Percentiles rank a stretch among this genome's conserved stretches.
phyloP scores from a whole-genome alignment of 352 stramenopile genomes.

The Globisporangium cylindrosporum region DNA sequence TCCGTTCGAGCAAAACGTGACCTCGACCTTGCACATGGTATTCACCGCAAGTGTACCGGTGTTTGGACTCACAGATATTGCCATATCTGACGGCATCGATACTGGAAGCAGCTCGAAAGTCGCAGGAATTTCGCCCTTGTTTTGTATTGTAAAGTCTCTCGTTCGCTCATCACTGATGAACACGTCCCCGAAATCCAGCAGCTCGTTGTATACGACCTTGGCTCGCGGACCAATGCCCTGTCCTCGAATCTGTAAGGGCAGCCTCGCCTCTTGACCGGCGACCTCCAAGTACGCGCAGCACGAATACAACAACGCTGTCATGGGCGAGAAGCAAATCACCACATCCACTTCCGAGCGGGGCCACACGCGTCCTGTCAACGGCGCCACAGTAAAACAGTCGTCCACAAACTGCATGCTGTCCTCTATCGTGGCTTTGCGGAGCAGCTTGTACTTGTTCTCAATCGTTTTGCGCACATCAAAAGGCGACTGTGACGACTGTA shows the following conservation, averaged over 20 bases:
- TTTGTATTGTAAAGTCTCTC: slow-evolving; percentile 91
- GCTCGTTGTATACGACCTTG: slow-evolving; percentile 91
- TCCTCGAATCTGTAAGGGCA: slow-evolving; percentile 88
- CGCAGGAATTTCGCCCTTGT: slow-evolving; percentile 92
- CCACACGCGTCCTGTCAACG: slow-evolving; percentile 90
- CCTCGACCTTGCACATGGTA: slow-evolving; percentile 77
- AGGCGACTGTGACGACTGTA: slow-evolving; percentile 32
- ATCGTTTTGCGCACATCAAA: slow-evolving; percentile 69
- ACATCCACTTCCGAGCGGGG: slow-evolving; percentile 90
- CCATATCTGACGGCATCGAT: slow-evolving; percentile 27
- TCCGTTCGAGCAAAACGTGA: slow-evolving; percentile 85
- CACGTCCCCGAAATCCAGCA: slow-evolving; percentile 94
- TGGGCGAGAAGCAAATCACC: slow-evolving; percentile 87
- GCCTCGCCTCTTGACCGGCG: slow-evolving; percentile 79
- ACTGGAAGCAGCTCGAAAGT: slow-evolving; percentile 64
- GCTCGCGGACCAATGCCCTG: slow-evolving; percentile 92
- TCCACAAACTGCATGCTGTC: slow-evolving; percentile 95
- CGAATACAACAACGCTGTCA: slow-evolving; percentile 78
- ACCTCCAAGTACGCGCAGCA: slow-evolving; percentile 88
- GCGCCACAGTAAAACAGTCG: slow-evolving; percentile 89
- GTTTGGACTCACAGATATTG: slow-evolving; percentile 42
- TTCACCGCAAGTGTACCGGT: slow-evolving; percentile 66
- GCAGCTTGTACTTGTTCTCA: slow-evolving; percentile 90
- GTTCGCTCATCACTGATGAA: slow-evolving; percentile 90
- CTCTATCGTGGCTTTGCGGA: slow-evolving; percentile 86